Evolutionary conservation across 805 yeast genomes (phyloP), one percentile per base, ranked within the genome.

Genomic region (Soucietia sequanensis): DNA sequence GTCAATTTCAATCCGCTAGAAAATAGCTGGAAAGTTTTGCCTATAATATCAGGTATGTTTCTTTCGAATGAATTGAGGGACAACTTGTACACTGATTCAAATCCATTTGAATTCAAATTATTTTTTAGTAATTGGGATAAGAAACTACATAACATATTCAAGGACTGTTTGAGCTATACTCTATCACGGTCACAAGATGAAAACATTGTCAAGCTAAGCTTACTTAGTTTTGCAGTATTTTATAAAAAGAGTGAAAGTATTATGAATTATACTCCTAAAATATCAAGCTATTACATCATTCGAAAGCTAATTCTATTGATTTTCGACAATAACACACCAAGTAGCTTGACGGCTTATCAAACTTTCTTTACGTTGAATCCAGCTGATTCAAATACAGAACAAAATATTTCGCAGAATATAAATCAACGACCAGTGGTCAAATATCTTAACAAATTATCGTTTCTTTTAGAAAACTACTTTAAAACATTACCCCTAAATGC

Each of bases 391-490:
- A 37, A 43, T 8, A 15, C 37, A n/a, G 52, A 46, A 11, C 37
- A 38, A 11, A 18, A 23, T 12, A 16, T 48, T 4, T 34, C 35
- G 8, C 33, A 33, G 14, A 37, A 41, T 10, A 42, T 57, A 3
- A 30, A 47, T 11, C 58, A 47, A 36, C 49, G 49, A 20, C 82
- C 83, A 0, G 68, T 68, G 1, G 39, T 72, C 19, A 72, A 68
- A 37, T 76, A 76, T 42, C 45, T 78, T 28, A 77, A 68, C 48
- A 60, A 70, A 30, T 41, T 80, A 14, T 68, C 83, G 0, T 63
- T 67, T 30, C 44, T 80, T 2, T 44, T 72, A 24, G 75, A 72
- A 36, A 55, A 54, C 9, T 61, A 58, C 34, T 48, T 64, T 19
- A 35, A 42, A n/a, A 30, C 35, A 3, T 42, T 49, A 10, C 42